phyloP scores from a whole-genome alignment of 2,329 filamentous ascomycete species.

The Colletotrichum zoysiae region DNA sequence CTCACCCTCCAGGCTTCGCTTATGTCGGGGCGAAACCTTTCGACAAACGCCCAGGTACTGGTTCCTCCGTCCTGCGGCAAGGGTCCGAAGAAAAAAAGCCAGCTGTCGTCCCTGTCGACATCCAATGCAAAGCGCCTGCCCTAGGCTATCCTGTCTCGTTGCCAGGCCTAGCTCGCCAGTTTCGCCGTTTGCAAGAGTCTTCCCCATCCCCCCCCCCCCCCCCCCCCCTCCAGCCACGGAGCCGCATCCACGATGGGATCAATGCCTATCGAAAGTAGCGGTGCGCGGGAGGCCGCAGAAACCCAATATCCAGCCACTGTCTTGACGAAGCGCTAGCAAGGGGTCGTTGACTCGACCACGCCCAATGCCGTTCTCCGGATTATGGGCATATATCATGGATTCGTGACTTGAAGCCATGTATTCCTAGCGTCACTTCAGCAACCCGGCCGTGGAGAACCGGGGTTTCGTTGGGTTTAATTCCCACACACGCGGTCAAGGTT shows the following conservation, averaged over 20 bases:
- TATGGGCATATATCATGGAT: conserved; percentile 11
- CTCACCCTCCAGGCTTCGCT: neutral
- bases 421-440: conserved; percentile 26
- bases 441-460: neutral
- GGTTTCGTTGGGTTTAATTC: conserved; percentile 26
- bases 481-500: neutral
- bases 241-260: conserved; percentile 14
- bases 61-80: conserved; percentile 17
- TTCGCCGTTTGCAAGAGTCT: conserved; percentile 30
- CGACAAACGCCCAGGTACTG: conserved; percentile 30
- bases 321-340: conserved; percentile 45
- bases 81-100: conserved; percentile 7
- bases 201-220: no score
- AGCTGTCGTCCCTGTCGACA: conserved; percentile 2
- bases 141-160: neutral
- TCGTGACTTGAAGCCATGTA: conserved; percentile 3
- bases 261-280: conserved; percentile 27
- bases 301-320: conserved; percentile 50
- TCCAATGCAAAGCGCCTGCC: neutral
- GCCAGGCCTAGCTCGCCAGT: conserved; percentile 8
- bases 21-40: conserved; percentile 12
- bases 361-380: conserved; percentile 25
- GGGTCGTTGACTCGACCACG: conserved; percentile 54
- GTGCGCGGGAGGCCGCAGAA: conserved; percentile 54
- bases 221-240: conserved; percentile 12